Evolutionary conservation across 2,329 filamentous ascomycete genomes (phyloP), one percentile per base, ranked within the genome.

Genomic region (Clonostachys rhizophaga): DNA sequence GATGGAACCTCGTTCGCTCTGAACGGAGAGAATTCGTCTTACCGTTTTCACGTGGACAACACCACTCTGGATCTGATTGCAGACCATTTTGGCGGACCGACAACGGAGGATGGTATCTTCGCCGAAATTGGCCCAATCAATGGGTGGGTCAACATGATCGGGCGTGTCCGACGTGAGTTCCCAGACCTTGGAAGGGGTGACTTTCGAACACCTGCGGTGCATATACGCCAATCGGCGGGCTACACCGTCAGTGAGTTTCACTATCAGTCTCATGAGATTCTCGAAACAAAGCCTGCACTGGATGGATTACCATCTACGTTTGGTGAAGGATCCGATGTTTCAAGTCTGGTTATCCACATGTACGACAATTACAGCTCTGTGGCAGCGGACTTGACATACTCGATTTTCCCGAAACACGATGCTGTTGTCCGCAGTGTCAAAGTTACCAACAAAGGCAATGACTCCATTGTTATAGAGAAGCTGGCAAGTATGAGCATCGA

Each of bases 101-200:
- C 75, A 4, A 72, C 71, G 4, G 81, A 83, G 44, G 70, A 76
- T 14, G 67, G 48, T 40, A 18, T 50, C 17, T 46, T 76, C 3
- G 70, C 72, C 0, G 65, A 69, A 2, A 66, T 70, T 11, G 51
- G 48, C 5, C 57, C 58, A 13, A 54, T 56, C 7, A 52, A 71
- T 16, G 83, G 83, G 40, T 86, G 82, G 82, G 64, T 72, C 34
- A 57, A 68, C 44, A 57, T 69, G 44, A 60, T 72, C 34, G 74
- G 72, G 11, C 79, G 77, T 40, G 58, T 74, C 14, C 73, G 78
- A 14, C 75, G 83, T 30, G 83, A 86, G 56, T 84, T 84, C 46
- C 83, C 83, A 3, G 82, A 86, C 49, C 65, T 81, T 5, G 82
- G 83, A 1, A 73, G 81, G 7, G 81, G 81, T 14, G 83, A 86